phyloP scores from a whole-genome alignment of 768 basidiomycete species.

The Omphalotus guepiniiformis region DNA sequence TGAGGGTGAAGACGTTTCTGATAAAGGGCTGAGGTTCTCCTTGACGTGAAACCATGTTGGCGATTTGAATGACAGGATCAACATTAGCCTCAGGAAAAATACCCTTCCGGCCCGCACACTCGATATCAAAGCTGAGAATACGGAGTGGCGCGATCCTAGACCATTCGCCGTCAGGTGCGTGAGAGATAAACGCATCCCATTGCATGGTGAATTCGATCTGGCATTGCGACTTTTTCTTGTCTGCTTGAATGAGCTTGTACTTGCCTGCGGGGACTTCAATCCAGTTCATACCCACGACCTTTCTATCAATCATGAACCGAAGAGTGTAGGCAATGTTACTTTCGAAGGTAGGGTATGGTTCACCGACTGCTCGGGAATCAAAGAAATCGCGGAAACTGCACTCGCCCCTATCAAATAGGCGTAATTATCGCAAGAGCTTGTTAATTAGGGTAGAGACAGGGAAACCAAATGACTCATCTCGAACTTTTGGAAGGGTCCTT shows the following conservation, averaged over 20 bases:
- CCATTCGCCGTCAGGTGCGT: conserved; percentile 90
- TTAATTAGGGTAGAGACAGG: conserved; percentile 12
- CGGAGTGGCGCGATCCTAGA: conserved; percentile 89
- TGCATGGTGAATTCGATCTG: conserved; percentile 83
- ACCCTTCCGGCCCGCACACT: conserved; percentile 96
- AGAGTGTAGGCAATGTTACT: conserved; percentile 90
- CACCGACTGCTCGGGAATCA: conserved; percentile 27
- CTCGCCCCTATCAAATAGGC: conserved; percentile 72
- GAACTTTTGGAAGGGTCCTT: conserved; percentile 75
- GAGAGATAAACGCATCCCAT: conserved; percentile 86
- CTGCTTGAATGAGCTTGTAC: conserved; percentile 55
- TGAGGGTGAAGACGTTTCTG: conserved; percentile 93
- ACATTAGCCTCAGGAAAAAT: conserved; percentile 89
- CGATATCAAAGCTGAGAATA: conserved; percentile 97
- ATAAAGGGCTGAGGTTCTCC: conserved; percentile 93
- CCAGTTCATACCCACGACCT: conserved; percentile 99
- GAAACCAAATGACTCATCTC: conserved; percentile 64
- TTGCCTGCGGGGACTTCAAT: conserved; percentile 85
- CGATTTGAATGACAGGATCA: conserved; percentile 98
- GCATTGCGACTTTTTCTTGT: conserved; percentile 68
- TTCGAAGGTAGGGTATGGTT: conserved; percentile 71
- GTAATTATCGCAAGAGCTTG: conserved; percentile 30
- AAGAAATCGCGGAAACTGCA: conserved; percentile 62
- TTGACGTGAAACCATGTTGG: conserved; percentile 98
- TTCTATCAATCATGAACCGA: conserved; percentile 97